A percentile compares a stretch with the other conserved stretches of the same genome.
Evolutionary conservation across 139 green algal genomes (phyloP).

Genomic region (Chlamydomonas applanata): DNA sequence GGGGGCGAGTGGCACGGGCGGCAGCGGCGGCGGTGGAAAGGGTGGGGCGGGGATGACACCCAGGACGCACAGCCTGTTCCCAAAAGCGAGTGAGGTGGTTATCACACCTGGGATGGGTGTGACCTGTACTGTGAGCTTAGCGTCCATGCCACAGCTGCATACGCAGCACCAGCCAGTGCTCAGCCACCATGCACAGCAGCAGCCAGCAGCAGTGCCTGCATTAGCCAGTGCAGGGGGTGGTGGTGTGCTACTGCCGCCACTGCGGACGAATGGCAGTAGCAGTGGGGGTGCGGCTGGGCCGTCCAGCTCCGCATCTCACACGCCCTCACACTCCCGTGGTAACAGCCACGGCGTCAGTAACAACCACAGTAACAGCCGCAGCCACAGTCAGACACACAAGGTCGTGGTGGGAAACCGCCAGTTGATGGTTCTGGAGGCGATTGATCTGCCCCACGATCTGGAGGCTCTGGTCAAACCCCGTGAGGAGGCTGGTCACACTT

Average conservation of each 20-base stretch:
- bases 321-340: too few relatives aligned
- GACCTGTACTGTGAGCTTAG: not conserved
- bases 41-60: too few relatives aligned
- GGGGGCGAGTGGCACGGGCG: not conserved
- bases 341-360: too few relatives aligned
- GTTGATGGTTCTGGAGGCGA: slow-evolving; percentile 64
- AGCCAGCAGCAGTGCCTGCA: too few relatives aligned
- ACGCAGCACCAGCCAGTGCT: not conserved
- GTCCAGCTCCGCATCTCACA: not conserved
- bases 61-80: slow-evolving; percentile 7
- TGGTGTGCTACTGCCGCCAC: too few relatives aligned
- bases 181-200: too few relatives aligned
- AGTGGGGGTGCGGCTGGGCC: not conserved
- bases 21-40: too few relatives aligned
- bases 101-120: slow-evolving; percentile 15
- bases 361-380: too few relatives aligned
- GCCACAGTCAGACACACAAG: not conserved
- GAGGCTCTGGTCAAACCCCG: not conserved
- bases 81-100: slow-evolving; percentile 12
- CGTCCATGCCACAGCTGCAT: not conserved
- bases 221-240: too few relatives aligned
- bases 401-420: slow-evolving; percentile 73
- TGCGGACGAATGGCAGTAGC: too few relatives aligned
- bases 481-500: slow-evolving; percentile 63
- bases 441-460: slow-evolving; percentile 33